Percentiles rank a stretch among this genome's conserved stretches.
Conservation (phyloP, 257 asterid species). For the Rehmannia glutinosa region DNA sequence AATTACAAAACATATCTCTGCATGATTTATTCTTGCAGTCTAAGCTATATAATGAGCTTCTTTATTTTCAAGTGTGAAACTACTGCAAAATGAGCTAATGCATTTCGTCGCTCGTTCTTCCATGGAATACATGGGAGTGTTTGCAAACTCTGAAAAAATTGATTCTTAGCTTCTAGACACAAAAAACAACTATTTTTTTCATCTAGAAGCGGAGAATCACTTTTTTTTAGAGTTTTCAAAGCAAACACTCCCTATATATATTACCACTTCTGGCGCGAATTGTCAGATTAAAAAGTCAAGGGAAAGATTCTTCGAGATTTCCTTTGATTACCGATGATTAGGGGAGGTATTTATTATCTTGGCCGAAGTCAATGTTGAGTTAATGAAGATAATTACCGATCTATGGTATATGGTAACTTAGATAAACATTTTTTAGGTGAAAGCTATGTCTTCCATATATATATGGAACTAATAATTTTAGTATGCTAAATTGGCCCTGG, state of each 20-base stretch:
- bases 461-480: not conserved
- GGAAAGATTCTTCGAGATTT: not conserved
- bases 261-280: not conserved
- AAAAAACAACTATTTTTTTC: too few relatives aligned
- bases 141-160: too few relatives aligned
- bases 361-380: not conserved
- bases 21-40: not conserved
- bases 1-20: not conserved
- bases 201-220: too few relatives aligned
- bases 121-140: too few relatives aligned
- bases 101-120: not conserved
- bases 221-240: too few relatives aligned
- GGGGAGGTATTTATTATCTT: not conserved
- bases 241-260: too few relatives aligned
- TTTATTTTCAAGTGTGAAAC: not conserved
- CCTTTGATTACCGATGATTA: not conserved
- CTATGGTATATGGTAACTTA: not conserved
- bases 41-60: not conserved
- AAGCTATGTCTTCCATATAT: not conserved
- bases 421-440: not conserved
- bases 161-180: too few relatives aligned
- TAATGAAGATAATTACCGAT: slow-evolving; percentile 5
- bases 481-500: not conserved
- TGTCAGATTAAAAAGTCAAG: not conserved
- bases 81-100: not conserved